Base-by-base conservation (phyloP, 768 basidiomycete species). In the Boletus eberwhitei region DNA sequence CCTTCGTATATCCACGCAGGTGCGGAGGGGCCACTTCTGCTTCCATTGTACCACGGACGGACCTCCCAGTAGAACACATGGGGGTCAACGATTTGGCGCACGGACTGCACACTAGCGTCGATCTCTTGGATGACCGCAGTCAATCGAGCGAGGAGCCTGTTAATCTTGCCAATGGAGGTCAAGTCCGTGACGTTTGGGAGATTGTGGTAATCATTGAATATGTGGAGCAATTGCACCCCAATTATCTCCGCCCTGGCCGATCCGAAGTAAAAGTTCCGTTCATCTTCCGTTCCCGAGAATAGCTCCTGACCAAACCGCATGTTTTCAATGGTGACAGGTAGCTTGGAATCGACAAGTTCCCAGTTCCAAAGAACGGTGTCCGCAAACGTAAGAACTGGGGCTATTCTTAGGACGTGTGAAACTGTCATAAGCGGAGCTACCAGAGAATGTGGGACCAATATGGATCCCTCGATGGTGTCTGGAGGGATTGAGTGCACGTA, bases 281-380 rank as follows among this genome's bases (percentile, higher is more conserved):
- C 96, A 60, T 89, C 87, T 42, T 86, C 82, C 12, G 89, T 88
- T 35, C 83, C 83, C n/a, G 94, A 93, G 75, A 98, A 97, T 40
- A 82, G 64, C 60, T 87, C 80, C 54, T 60, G 65, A 52, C 77
- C 74, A 61, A 87, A 82, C 19, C 79, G 83, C 65, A 95, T 85
- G 74, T 97, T 98, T 60, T 83, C 79, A 44, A 78, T 66, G 43
- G 87, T 82, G 29, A 84, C 72, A 41, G 89, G 87, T 36, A 76
- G 67, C 21, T 71, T 69, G 22, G 86, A 76, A 64, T 87, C 75
- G 51, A 81, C 67, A 40, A 82, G 75, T 36, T 84, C 83, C 79
- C 83, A 88, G 67, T 98, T 97, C 92, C 93, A 99, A 2, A 98
- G 79, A 14, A 99, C 95, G 17, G 91, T 93, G 68, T 97, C 96